phyloP scores from a whole-genome alignment of 305 asterid species.

The Andrographis paniculata region DNA sequence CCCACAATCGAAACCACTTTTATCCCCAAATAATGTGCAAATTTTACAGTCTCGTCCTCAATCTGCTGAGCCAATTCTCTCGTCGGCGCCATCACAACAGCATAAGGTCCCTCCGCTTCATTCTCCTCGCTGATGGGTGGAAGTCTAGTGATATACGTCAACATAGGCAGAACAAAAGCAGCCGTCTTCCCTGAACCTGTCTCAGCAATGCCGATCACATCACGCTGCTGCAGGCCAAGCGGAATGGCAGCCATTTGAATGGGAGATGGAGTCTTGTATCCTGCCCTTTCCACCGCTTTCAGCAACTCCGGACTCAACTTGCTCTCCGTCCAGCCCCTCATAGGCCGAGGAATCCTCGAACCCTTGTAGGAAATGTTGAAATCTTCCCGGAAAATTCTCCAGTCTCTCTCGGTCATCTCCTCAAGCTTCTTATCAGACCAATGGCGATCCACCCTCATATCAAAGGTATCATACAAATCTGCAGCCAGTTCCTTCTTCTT shows the following conservation, averaged over 20 bases:
- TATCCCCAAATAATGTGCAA: slow-evolving; percentile 67
- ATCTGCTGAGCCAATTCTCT: slow-evolving; percentile 89
- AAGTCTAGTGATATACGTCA: slow-evolving; percentile 66
- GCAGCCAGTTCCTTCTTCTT: slow-evolving; percentile 72
- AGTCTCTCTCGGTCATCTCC: slow-evolving; percentile 82
- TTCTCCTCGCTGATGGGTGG: slow-evolving; percentile 71
- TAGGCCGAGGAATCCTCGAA: slow-evolving; percentile 76
- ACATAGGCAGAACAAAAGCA: slow-evolving; percentile 88
- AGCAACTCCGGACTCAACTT: slow-evolving; percentile 50
- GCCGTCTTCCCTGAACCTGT: slow-evolving; percentile 95
- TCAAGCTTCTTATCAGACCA: slow-evolving; percentile 87
- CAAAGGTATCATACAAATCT: slow-evolving; percentile 61
- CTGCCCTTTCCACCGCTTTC: slow-evolving; percentile 69
- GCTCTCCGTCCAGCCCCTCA: slow-evolving; percentile 87
- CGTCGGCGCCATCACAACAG: slow-evolving; percentile 92
- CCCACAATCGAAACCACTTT: slow-evolving; percentile 86
- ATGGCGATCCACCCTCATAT: slow-evolving; percentile 73
- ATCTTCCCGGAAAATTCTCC: slow-evolving; percentile 86
- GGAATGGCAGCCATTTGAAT: slow-evolving; percentile 92
- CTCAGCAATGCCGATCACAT: slow-evolving; percentile 75
- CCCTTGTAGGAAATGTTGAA: slow-evolving; percentile 74
- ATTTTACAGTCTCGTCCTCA: slow-evolving; percentile 81
- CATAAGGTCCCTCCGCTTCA: slow-evolving; percentile 84
- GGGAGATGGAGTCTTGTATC: slow-evolving; percentile 70
- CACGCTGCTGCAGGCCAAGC: slow-evolving; percentile 77